Evolutionary conservation across 495 filamentous ascomycete species (phyloP).

Genomic region (Lasiosphaeria hispida): DNA sequence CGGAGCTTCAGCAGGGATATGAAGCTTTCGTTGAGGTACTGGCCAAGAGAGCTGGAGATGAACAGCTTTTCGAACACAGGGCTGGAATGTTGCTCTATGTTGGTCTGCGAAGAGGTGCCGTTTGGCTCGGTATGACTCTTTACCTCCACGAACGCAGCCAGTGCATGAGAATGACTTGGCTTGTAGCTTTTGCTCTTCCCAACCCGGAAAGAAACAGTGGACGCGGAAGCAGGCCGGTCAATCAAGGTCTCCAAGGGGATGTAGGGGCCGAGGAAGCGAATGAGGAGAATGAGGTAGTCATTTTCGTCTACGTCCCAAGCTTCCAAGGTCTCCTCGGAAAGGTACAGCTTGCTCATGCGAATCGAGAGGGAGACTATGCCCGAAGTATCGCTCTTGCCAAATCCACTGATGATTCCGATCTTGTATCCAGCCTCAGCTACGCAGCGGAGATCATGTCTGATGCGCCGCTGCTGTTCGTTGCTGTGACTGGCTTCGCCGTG

Average conservation of each 20-base stretch:
- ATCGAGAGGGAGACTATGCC: slow-evolving; percentile 63
- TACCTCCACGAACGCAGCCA: slow-evolving; percentile 47
- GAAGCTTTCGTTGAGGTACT: slow-evolving; percentile 68
- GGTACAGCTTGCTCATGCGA: slow-evolving; percentile 64
- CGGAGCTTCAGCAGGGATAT: slow-evolving; percentile 62
- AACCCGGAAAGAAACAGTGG: slow-evolving; percentile 38
- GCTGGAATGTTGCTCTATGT: not conserved
- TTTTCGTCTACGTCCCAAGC: slow-evolving; percentile 69
- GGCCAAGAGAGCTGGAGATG: slow-evolving; percentile 69
- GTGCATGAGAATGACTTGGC: slow-evolving; percentile 49
- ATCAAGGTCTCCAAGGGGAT: slow-evolving; percentile 42
- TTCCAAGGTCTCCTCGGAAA: slow-evolving; percentile 72
- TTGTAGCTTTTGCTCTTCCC: slow-evolving; percentile 56
- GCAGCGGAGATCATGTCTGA: slow-evolving; percentile 61
- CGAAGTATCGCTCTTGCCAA: slow-evolving; percentile 35
- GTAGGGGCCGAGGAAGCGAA: slow-evolving; percentile 65
- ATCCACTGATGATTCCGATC: slow-evolving; percentile 59
- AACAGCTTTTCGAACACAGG: slow-evolving; percentile 53
- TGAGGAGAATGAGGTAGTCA: slow-evolving; percentile 75
- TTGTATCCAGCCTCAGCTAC: slow-evolving; percentile 70
- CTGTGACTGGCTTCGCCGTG: not conserved
- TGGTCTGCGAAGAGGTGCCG: not conserved
- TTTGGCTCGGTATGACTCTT: not conserved
- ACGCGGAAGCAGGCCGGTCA: not conserved
- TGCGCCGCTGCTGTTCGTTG: slow-evolving; percentile 23